Conservation (phyloP, 768 basidiomycete genomes). For the Boletus patriciae region DNA sequence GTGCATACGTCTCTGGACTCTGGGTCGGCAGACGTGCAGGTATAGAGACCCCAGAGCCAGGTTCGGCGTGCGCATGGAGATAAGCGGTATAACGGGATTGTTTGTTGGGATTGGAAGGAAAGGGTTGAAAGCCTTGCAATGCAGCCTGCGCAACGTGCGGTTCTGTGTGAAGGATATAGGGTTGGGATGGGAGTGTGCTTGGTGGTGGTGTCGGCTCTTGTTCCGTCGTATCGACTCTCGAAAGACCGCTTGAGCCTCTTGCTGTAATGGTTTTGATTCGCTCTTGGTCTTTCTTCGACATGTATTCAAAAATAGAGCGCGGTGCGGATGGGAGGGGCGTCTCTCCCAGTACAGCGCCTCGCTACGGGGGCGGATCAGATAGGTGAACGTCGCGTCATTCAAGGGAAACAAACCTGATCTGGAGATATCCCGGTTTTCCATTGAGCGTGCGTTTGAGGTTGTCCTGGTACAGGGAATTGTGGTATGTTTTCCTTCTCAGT, state of each 20-base stretch:
- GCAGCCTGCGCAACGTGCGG: slow-evolving; percentile 85
- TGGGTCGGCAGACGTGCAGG: slow-evolving; percentile 58
- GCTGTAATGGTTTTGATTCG: slow-evolving; percentile 66
- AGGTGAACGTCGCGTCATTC: background rate
- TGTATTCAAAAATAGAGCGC: slow-evolving; percentile 89
- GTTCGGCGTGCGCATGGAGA: slow-evolving; percentile 68
- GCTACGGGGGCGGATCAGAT: slow-evolving; percentile 45
- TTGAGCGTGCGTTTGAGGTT: slow-evolving; percentile 40
- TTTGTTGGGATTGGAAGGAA: slow-evolving; percentile 69
- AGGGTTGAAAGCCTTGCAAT: slow-evolving; percentile 87
- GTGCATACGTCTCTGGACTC: slow-evolving; percentile 65
- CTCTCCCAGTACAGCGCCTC: slow-evolving; percentile 84
- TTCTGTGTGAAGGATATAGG: slow-evolving; percentile 60
- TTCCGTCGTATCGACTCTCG: slow-evolving; percentile 28
- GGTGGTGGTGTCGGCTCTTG: slow-evolving; percentile 22
- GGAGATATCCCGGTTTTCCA: slow-evolving; percentile 67
- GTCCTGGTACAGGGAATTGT: slow-evolving; percentile 21
- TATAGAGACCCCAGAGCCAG: slow-evolving; percentile 43
- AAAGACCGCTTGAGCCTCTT: slow-evolving; percentile 23
- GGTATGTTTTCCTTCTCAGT: slow-evolving; percentile 47
- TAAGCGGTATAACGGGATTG: slow-evolving; percentile 86
- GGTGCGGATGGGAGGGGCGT: slow-evolving; percentile 64
- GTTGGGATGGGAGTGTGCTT: slow-evolving; percentile 23
- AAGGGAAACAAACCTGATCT: slow-evolving; percentile 56
- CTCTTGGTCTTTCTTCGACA: slow-evolving; percentile 90